Percentiles rank a stretch among this genome's conserved stretches.
phyloP scores from a whole-genome alignment of 352 stramenopile genomes.

The Phytophthora fragariaefolia region DNA sequence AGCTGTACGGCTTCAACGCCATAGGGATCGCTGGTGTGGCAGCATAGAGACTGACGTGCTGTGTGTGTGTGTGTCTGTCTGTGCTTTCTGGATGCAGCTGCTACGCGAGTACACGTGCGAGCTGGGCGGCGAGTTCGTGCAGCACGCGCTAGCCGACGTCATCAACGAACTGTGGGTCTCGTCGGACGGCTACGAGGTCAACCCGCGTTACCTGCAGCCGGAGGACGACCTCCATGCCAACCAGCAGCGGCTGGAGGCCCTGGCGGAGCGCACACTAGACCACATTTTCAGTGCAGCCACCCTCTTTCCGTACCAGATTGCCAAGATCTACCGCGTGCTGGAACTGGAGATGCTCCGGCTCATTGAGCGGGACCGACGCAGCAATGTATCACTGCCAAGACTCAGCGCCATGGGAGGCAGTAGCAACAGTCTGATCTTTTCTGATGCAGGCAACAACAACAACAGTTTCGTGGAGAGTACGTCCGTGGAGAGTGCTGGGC shows the following conservation, averaged over 20 bases:
- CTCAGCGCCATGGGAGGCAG: constrained; percentile 62
- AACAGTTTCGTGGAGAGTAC: constrained; percentile 47
- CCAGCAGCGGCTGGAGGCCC: constrained; percentile 54
- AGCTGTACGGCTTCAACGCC: constrained; percentile 31
- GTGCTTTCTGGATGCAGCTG: constrained; percentile 34
- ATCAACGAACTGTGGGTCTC: constrained; percentile 59
- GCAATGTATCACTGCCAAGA: constrained; percentile 51
- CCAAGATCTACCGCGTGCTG: constrained; percentile 78
- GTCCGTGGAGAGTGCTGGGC: constrained; percentile 34
- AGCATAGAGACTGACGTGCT: constrained; percentile 3
- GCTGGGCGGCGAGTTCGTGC: constrained; percentile 69
- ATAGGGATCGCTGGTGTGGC: constrained; percentile 6
- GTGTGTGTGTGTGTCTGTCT: background rate
- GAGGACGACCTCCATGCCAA: constrained; percentile 58
- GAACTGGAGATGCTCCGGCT: constrained; percentile 79
- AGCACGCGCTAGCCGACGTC: constrained; percentile 56
- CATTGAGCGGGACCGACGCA: constrained; percentile 64
- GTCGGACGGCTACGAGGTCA: constrained; percentile 67
- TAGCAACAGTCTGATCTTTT: constrained; percentile 32
- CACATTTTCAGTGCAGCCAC: constrained; percentile 51
- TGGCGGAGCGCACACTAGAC: constrained; percentile 61
- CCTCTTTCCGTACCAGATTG: constrained; percentile 78
- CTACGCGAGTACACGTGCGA: constrained; percentile 83
- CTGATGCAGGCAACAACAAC: constrained; percentile 36
- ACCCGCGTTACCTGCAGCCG: constrained; percentile 52